Evolutionary conservation across 176 grass and related monocot genomes (phyloP).

Genomic region (Chrysopogon serrulatus): DNA sequence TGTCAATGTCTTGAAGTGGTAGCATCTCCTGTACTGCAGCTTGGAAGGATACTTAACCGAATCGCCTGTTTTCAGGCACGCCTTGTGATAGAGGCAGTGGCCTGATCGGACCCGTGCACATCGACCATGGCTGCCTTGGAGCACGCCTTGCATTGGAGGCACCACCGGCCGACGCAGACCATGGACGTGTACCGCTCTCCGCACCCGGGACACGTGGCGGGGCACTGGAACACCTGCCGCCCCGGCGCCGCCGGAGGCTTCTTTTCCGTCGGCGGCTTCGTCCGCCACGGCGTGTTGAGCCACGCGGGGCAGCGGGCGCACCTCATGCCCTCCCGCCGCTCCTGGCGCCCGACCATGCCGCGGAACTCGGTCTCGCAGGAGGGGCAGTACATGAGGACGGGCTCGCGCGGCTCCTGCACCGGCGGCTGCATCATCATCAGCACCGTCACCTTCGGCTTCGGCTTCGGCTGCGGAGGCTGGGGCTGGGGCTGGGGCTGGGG

Average conservation of each 20-base stretch:
- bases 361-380: not conserved
- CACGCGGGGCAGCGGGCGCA: not conserved
- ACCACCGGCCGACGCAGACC: not conserved
- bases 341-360: not conserved
- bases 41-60: too few relatives aligned
- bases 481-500: not conserved
- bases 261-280: conserved; percentile 5
- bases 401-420: not conserved
- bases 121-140: not conserved
- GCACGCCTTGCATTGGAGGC: conserved; percentile 10
- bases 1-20: not conserved
- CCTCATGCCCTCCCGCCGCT: not conserved
- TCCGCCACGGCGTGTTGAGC: not conserved
- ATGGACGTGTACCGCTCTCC: not conserved
- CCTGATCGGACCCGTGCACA: not conserved
- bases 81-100: not conserved
- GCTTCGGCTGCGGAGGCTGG: not conserved
- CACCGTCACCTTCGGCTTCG: not conserved
- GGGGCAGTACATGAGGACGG: conserved; percentile 3
- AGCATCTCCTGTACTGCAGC: not conserved
- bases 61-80: not conserved
- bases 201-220: not conserved
- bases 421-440: not conserved
- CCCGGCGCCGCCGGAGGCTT: not conserved
- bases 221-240: conserved; percentile 2